phyloP scores from a whole-genome alignment of 176 grass and related monocot genomes.

The Zizania latifolia region DNA sequence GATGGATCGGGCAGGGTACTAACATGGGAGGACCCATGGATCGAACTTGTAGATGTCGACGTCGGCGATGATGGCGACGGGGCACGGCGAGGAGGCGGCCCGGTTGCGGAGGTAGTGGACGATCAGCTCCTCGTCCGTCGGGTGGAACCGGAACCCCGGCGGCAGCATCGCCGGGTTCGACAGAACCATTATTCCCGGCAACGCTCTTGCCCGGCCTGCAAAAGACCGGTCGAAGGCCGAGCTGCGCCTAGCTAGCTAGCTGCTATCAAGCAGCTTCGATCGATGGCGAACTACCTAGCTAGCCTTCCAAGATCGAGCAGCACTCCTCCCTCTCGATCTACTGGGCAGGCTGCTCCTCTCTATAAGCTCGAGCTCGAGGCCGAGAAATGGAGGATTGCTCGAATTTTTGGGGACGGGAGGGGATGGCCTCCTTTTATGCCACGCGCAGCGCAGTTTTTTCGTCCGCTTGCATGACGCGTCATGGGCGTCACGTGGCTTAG shows the following conservation, averaged over 20 bases:
- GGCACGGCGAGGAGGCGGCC: slow-evolving; percentile 50
- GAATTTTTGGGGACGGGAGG: slow-evolving; percentile 65
- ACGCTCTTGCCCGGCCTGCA: too few species aligned
- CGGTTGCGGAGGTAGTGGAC: slow-evolving; percentile 87
- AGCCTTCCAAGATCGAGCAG: too few species aligned
- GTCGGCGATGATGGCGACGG: slow-evolving; percentile 75
- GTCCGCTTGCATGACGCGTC: slow-evolving; percentile 31
- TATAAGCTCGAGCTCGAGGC: background rate
- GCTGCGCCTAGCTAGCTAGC: background rate
- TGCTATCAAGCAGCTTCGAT: too few species aligned
- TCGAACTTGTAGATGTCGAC: slow-evolving; percentile 97
- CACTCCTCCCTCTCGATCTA: background rate
- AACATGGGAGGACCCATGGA: slow-evolving; percentile 90
- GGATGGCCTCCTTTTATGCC: slow-evolving; percentile 51
- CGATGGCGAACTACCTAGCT: too few species aligned
- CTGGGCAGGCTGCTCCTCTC: too few species aligned
- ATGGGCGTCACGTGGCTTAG: too few species aligned
- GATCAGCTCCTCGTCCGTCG: slow-evolving; percentile 96
- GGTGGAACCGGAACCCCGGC: slow-evolving; percentile 94
- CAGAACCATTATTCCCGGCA: too few species aligned
- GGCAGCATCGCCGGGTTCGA: slow-evolving; percentile 67
- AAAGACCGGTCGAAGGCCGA: too few species aligned
- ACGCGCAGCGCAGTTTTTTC: slow-evolving; percentile 38
- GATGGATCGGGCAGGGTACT: background rate
- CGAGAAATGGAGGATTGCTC: slow-evolving; percentile 17